Evolutionary conservation across 2,329 filamentous ascomycete genomes (phyloP), one percentile per base, ranked within the genome.

Genomic region (Aspergillus neoniger): DNA sequence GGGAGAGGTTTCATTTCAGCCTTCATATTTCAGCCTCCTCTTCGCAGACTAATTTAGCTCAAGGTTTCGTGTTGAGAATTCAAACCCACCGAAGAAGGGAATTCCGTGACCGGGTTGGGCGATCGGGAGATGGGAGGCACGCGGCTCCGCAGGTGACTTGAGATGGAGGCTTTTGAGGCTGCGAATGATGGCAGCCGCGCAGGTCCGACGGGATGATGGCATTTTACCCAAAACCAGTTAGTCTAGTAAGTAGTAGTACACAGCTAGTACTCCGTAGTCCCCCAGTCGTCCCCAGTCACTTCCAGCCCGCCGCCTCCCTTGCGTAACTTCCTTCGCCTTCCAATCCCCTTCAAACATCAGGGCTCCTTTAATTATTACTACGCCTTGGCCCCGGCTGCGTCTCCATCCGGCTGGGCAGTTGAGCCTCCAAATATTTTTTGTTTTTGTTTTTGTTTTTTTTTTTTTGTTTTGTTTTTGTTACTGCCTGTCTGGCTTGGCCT

Each of bases 131-230:
- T 36, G 47, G 8, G 25, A 23, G 21, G 25, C 47, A 49, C 47
- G 47, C 47, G 47, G 47, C 47, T 49, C 47, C 23, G 47, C 44
- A 48, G 44, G 44, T 48, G 44, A 43, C 39, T n/a, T 10, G 44
- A 23, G 12, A 43, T n/a, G 17, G 25, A 49, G 47, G n/a, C 47
- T 30, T 30, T 49, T 14, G 23, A 25, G 44, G 23, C 44, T 49
- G 23, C 44, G 6, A 49, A 49, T n/a, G 15, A 49, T n/a, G 15
- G 41, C 17, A 21, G 32, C 32, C 32, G 32, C 32, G 32, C 32
- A 44, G n/a, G 41, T 44, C 19, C 41, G 41, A 44, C 15, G 32
- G 32, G 12, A 36, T 36, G 32, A 36, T 36, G 32, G 10, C 10
- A 36, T 36, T 14, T 14, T 14, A 12, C 4, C 12, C 32, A 4